These are phyloP conservation scores for Aegilops sharonensis DNA, from an alignment of 176 grass and related monocot genomes.

Conservation along the genomic window DNA sequence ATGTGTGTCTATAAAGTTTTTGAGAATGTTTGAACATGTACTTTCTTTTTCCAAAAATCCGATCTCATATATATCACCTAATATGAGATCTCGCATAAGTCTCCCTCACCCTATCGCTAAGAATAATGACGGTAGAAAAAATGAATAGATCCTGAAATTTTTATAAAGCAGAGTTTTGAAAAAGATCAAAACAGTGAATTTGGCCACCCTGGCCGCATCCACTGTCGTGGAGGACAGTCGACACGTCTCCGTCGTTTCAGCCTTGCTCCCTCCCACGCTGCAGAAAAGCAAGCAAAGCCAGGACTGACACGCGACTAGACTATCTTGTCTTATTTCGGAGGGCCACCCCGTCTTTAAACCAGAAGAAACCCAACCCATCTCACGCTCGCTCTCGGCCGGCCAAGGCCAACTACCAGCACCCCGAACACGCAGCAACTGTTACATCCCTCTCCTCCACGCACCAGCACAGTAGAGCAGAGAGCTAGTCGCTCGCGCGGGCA, in stretches of 20 bases:
- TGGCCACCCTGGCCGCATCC: background rate
- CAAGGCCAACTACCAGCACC: background rate
- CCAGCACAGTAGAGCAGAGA: background rate
- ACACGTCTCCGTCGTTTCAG: constrained; percentile 29
- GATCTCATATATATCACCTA: too few species aligned
- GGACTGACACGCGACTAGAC: constrained; percentile 31
- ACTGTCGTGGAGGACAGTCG: constrained; percentile 7
- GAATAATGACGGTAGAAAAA: too few species aligned
- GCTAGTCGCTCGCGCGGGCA: background rate
- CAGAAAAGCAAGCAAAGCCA: background rate
- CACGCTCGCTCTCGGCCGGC: background rate
- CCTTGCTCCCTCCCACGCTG: constrained; percentile 24
- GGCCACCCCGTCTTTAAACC: background rate
- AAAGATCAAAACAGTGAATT: too few species aligned
- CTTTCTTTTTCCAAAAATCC: too few species aligned
- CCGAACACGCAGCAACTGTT: constrained; percentile 11
- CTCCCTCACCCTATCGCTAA: too few species aligned
- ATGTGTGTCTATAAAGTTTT: too few species aligned
- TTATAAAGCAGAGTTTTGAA: too few species aligned
- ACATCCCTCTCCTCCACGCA: constrained; percentile 15
- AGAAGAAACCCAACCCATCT: background rate
- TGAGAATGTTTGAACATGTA: too few species aligned
- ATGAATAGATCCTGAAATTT: too few species aligned
- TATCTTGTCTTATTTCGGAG: constrained; percentile 13
- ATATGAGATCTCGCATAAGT: too few species aligned